Percentiles rank a stretch among this genome's conserved stretches.
These are phyloP conservation scores for Fusarium guadeloupense DNA, from an alignment of 2,329 filamentous ascomycete species.

Conservation along the genomic window DNA sequence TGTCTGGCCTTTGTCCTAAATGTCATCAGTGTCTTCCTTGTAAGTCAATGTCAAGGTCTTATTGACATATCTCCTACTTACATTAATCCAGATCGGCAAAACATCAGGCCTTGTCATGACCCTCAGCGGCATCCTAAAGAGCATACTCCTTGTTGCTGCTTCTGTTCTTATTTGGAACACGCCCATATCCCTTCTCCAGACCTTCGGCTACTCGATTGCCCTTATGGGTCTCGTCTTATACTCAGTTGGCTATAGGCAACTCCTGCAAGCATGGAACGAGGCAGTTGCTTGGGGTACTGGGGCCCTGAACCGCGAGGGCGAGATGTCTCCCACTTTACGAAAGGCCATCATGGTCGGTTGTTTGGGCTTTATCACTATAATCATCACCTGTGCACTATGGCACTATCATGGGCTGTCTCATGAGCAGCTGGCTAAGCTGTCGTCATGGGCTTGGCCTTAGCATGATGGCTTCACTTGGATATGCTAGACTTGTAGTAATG, in stretches of 20 bases:
- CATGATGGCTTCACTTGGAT: conserved; percentile 22
- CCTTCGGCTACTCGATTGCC: conserved; percentile 80
- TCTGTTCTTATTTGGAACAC: conserved; percentile 84
- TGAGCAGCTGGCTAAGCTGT: conserved; percentile 25
- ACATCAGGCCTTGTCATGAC: conserved; percentile 88
- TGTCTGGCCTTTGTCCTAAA: conserved; percentile 82
- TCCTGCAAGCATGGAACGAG: conserved; percentile 38
- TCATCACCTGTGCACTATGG: conserved; percentile 42
- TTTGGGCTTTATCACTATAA: conserved; percentile 41
- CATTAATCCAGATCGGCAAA: conserved; percentile 75
- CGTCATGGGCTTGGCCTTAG: conserved; percentile 37
- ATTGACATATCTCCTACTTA: not conserved
- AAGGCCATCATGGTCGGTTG: conserved; percentile 37
- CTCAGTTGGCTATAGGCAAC: conserved; percentile 53
- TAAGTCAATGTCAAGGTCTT: conserved; percentile 56
- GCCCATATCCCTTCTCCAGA: conserved; percentile 74
- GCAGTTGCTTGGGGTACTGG: conserved; percentile 38
- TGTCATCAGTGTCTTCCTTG: conserved; percentile 85
- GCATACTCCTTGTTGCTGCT: conserved; percentile 80
- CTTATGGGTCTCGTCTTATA: conserved; percentile 61
- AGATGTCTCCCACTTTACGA: conserved; percentile 34
- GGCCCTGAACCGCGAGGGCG: conserved; percentile 35
- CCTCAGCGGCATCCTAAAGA: conserved; percentile 86
- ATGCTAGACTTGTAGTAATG: conserved; percentile 34
- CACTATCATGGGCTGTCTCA: conserved; percentile 35